These are phyloP conservation scores for Wickerhamomyces subpelliculosus DNA, from an alignment of 805 yeast species.

Conservation along the genomic window DNA sequence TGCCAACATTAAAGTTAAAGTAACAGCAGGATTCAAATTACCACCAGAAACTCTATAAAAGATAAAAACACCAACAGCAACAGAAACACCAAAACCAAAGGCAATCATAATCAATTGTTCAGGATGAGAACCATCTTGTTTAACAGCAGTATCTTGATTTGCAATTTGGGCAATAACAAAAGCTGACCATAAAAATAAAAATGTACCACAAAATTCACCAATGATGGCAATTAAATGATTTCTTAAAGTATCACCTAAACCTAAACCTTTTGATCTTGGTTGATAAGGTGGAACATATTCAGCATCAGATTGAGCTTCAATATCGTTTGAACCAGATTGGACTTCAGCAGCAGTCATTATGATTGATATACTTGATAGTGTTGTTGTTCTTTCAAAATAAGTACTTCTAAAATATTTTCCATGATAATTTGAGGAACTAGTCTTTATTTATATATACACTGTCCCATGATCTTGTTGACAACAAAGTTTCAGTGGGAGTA, in stretches of 20 bases:
- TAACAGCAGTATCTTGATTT: conserved; percentile 41
- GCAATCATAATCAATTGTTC: conserved; percentile 71
- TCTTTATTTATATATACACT: no score
- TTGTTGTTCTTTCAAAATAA: no score
- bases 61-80: conserved; percentile 63
- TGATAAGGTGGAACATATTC: conserved; percentile 33
- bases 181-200: conserved; percentile 76
- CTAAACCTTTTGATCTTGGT: conserved; percentile 28
- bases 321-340: conserved; percentile 17
- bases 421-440: no score
- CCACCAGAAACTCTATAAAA: conserved; percentile 81
- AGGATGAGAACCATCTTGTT: conserved; percentile 45
- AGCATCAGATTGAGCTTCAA: conserved; percentile 32
- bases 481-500: no score
- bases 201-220: conserved; percentile 86
- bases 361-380: no score
- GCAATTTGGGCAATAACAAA: conserved; percentile 80
- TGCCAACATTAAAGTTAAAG: conserved; percentile 63
- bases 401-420: no score
- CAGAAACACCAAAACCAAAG: conserved; percentile 82
- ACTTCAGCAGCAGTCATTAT: conserved; percentile 9
- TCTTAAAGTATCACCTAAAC: conserved; percentile 36
- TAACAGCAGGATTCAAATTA: conserved; percentile 85
- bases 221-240: conserved; percentile 62
- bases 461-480: no score